Evolutionary conservation across 2,329 filamentous ascomycete species (phyloP).

Genomic region (Pseudogymnoascus sp.): DNA sequence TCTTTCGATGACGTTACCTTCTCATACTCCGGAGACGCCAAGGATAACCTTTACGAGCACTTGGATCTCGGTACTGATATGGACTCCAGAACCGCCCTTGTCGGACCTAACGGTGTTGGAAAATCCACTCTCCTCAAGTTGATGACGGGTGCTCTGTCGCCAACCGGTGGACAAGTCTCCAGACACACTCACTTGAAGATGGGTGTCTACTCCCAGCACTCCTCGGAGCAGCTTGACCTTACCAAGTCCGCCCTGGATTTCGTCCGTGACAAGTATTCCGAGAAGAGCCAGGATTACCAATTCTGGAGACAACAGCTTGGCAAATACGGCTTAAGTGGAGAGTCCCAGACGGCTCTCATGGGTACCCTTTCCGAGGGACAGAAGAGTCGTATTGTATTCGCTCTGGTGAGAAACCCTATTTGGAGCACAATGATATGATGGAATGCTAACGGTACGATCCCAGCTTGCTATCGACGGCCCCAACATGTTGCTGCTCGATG

Average conservation of each 20-base stretch:
- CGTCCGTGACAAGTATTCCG: conserved; percentile 85
- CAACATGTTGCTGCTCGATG: conserved; percentile 96
- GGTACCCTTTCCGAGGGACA: conserved; percentile 96
- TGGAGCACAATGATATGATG: background rate
- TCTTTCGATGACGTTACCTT: conserved; percentile 97
- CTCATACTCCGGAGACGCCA: conserved; percentile 83
- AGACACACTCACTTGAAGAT: conserved; percentile 98
- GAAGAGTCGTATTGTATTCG: conserved; percentile 97
- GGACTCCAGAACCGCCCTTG: conserved; percentile 94
- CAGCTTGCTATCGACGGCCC: conserved; percentile 72
- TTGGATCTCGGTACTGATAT: conserved; percentile 98
- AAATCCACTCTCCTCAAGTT: conserved; percentile 94
- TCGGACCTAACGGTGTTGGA: conserved; percentile 97
- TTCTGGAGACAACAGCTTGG: conserved; percentile 99
- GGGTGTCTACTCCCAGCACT: conserved; percentile 97
- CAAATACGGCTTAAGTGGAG: conserved; percentile 85
- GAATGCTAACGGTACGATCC: background rate
- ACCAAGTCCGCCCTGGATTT: conserved; percentile 98
- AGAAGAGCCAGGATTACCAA: conserved; percentile 93
- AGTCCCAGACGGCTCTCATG: conserved; percentile 93
- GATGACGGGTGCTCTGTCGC: conserved; percentile 91
- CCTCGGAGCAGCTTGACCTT: conserved; percentile 92
- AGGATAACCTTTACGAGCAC: conserved; percentile 93
- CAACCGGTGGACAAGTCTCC: conserved; percentile 71
- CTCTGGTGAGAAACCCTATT: conserved; percentile 48